Conservation (phyloP, 2,329 filamentous ascomycete species). For the Ceratocystis papillata region DNA sequence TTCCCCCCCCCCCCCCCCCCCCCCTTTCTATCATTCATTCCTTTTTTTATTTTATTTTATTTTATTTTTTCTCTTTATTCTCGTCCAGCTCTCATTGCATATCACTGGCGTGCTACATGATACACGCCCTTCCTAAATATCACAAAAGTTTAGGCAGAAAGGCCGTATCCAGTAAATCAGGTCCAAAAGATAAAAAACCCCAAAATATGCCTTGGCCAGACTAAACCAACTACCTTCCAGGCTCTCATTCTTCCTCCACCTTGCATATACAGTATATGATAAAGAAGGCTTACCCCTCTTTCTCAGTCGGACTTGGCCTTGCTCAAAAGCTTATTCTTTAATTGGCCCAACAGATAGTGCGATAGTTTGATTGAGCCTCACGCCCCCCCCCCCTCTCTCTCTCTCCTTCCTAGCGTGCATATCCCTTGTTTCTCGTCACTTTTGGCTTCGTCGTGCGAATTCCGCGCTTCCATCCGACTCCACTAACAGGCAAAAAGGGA, state of each 20-base stretch:
- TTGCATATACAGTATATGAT: neutral
- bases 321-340: neutral
- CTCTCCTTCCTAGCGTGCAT: neutral
- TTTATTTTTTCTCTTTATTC: neutral
- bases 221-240: neutral
- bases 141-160: neutral
- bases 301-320: neutral
- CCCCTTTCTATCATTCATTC: neutral
- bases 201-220: neutral
- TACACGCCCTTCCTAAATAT: neutral
- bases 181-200: neutral
- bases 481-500: slow-evolving; percentile 4
- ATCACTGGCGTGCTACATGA: slow-evolving; percentile 1
- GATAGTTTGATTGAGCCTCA: neutral
- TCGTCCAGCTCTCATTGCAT: neutral
- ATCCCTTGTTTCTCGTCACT: neutral
- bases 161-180: neutral
- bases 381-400: neutral
- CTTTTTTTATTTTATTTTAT: neutral
- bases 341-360: slow-evolving; percentile 2
- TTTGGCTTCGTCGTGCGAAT: slow-evolving; percentile 3
- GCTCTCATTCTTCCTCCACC: neutral
- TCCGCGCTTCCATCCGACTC: slow-evolving; percentile 5
- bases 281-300: slow-evolving; percentile 10
- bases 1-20: neutral